Conservation (phyloP, 441 rosid species). For the Corymbia calophylla region DNA sequence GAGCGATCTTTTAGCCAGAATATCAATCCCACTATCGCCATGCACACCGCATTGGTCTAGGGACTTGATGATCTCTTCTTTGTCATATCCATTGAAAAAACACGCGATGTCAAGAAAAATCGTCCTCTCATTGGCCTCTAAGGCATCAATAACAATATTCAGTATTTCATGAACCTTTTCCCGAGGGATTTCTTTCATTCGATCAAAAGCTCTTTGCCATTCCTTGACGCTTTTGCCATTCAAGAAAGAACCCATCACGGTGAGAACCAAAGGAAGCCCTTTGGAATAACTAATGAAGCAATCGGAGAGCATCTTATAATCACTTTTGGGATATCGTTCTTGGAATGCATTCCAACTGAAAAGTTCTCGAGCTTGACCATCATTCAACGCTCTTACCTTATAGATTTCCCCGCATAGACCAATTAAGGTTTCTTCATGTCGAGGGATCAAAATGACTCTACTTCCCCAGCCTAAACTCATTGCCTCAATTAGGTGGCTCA, state of each 20-base stretch:
- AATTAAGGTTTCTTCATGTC: not conserved
- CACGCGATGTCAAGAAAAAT: not conserved
- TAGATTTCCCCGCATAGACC: not conserved
- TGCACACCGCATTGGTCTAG: not conserved
- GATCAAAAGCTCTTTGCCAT: not conserved
- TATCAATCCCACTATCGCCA: rapidly evolving
- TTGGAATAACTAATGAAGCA: not conserved
- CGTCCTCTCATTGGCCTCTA: not conserved
- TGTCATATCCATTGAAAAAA: not conserved
- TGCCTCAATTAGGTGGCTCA: not conserved
- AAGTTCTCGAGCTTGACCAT: not conserved
- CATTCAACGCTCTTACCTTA: not conserved
- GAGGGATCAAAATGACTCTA: not conserved
- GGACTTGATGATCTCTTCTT: not conserved
- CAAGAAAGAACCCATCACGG: not conserved
- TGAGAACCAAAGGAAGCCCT: not conserved
- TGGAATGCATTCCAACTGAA: not conserved
- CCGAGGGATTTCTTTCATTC: rapidly evolving
- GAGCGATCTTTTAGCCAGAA: not conserved
- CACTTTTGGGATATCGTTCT: not conserved
- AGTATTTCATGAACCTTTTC: not conserved
- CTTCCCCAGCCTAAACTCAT: not conserved
- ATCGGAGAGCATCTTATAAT: not conserved
- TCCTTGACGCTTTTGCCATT: not conserved
- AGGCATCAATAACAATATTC: not conserved